Conservation (phyloP, 1,284 basidiomycete species). For the Pascua guehoae region DNA sequence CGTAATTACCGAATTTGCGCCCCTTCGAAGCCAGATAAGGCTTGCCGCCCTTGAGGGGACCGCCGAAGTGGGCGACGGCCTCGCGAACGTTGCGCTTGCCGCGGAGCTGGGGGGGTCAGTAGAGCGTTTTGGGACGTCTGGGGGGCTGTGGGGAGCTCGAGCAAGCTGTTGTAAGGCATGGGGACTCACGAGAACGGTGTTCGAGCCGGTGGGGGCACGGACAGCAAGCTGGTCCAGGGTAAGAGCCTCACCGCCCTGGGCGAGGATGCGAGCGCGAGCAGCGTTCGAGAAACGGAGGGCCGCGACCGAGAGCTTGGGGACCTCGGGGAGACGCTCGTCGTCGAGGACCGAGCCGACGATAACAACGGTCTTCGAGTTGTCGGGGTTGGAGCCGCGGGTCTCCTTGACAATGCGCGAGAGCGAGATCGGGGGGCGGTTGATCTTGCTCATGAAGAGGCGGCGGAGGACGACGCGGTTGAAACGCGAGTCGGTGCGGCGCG, state of each 20-base stretch:
- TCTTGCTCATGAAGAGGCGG: slow-evolving; percentile 88
- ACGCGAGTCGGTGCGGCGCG: slow-evolving; percentile 88
- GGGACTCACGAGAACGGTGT: slow-evolving; percentile 68
- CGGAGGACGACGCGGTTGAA: slow-evolving; percentile 99
- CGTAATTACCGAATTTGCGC: slow-evolving; percentile 62
- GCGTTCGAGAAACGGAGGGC: slow-evolving; percentile 92
- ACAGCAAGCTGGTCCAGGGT: slow-evolving; percentile 97
- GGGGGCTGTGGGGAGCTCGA: neutral
- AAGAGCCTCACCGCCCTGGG: slow-evolving; percentile 89
- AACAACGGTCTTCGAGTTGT: slow-evolving; percentile 75
- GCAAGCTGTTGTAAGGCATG: neutral
- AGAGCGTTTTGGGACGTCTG: neutral
- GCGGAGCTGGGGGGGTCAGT: slow-evolving; percentile 19
- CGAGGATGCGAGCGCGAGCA: slow-evolving; percentile 90
- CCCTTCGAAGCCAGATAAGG: slow-evolving; percentile 82
- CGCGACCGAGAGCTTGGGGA: slow-evolving; percentile 91
- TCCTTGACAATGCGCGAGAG: slow-evolving; percentile 84
- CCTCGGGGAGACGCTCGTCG: slow-evolving; percentile 79
- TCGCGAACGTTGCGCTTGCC: slow-evolving; percentile 92
- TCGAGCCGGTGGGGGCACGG: slow-evolving; percentile 88
- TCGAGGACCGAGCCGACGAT: slow-evolving; percentile 91
- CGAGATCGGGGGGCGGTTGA: slow-evolving; percentile 95
- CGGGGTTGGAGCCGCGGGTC: slow-evolving; percentile 66
- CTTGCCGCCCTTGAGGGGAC: slow-evolving; percentile 45
- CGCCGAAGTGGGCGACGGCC: slow-evolving; percentile 91